Evolutionary conservation across 2,329 filamentous ascomycete species (phyloP), one percentile per base, ranked within the genome.

Genomic region (Pyricularia sp.): DNA sequence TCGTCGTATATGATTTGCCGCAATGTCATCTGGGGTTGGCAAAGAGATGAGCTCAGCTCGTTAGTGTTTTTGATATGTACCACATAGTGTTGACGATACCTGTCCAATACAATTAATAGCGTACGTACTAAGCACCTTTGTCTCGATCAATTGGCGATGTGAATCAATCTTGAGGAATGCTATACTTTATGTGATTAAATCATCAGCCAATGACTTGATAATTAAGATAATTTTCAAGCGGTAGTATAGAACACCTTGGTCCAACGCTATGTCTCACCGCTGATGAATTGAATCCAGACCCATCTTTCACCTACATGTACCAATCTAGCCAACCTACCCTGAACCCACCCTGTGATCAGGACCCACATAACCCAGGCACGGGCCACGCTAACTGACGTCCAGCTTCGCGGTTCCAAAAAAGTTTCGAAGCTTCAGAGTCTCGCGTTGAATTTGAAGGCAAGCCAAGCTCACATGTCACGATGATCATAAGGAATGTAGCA

Each of bases 401-500:
- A 42, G 7, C 31, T 55, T 28, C 23, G 20, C 14, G 26, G 36
- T 28, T 28, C 33, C 36, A 58, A 58, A 67, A 67, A 67, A 58
- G 36, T 67, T 67, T 30, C 17, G 65, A 58, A 58, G 17, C 23
- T 30, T 67, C 14, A 25, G 23, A 30, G 26, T 10, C 23, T 23
- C 65, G 25, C 20, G 17, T 36, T 31, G 64, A 36, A 25, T 9
- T 12, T 31, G 26, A 30, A 66, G n/a, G 14, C 14, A 25, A 66
- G 12, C 17, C 17, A 59, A 63, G 3, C 25, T 28, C 17, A 23
- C 72, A 71, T 70, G 71, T 75, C 77, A 78, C 75, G 72, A 88
- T 88, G 86, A 86, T 87, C 74, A 74, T 86, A 72, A 83, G 85
- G 80, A 86, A 82, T 75, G 78, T 81, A 72, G 80, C 80, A 68